These are phyloP conservation scores for Skeletonema tropicum DNA, from an alignment of 108 stramenopile species.

Conservation along the genomic window DNA sequence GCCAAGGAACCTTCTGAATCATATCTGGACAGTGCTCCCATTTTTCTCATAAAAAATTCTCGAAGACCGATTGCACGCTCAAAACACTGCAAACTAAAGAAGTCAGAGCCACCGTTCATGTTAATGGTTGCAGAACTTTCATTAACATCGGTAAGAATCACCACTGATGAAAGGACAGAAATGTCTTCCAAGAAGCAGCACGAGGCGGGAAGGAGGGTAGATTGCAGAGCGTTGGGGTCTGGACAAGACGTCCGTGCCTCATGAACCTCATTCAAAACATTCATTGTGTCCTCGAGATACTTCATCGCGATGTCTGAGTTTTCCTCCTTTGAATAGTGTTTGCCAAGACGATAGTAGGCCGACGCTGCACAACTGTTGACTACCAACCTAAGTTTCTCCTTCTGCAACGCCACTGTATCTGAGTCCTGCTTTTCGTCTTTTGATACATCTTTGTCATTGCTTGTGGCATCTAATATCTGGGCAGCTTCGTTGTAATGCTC, in stretches of 20 bases:
- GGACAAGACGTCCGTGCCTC: conserved; percentile 3
- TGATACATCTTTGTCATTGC: conserved; percentile 1
- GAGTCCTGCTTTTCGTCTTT: background rate
- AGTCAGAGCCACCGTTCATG: conserved; percentile 15
- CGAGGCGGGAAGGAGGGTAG: conserved; percentile 14
- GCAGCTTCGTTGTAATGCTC: conserved; percentile 27
- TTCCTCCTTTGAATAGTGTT: conserved; percentile 11
- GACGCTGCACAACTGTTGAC: conserved; percentile 28
- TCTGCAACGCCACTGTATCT: background rate
- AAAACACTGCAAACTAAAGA: conserved; percentile 29
- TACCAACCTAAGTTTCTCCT: conserved; percentile 17
- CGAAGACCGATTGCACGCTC: conserved; percentile 42
- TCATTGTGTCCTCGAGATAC: conserved; percentile 31
- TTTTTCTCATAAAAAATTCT: conserved; percentile 22
- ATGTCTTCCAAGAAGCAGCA: conserved; percentile 34
- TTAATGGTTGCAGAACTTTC: conserved; percentile 28
- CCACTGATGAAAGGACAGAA: conserved; percentile 29
- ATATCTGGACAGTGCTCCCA: conserved; percentile 14
- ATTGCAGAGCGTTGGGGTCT: conserved; percentile 10
- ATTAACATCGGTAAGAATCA: conserved; percentile 40
- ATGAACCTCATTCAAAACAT: conserved; percentile 27
- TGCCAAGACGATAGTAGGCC: conserved; percentile 28
- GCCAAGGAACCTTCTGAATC: conserved; percentile 27
- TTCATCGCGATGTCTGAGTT: conserved; percentile 24
- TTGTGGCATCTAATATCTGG: conserved; percentile 18